Evolutionary conservation across 2,329 filamentous ascomycete species (phyloP).

Genomic region (Diplodia mutila): DNA sequence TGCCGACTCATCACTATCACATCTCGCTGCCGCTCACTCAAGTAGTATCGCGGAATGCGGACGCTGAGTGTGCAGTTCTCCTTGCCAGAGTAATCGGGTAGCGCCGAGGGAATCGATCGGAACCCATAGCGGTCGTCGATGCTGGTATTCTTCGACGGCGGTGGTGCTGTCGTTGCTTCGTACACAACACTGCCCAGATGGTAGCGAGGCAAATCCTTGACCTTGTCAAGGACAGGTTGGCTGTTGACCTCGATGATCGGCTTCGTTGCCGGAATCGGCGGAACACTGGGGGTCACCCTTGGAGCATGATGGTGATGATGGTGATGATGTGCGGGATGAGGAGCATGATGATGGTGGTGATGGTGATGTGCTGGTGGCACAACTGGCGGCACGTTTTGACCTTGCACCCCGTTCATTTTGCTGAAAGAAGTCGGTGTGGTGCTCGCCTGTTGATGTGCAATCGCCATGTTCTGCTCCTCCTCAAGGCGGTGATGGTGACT

Average conservation of each 20-base stretch:
- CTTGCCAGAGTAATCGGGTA: slow-evolving; percentile 76
- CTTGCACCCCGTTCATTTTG: slow-evolving; percentile 22
- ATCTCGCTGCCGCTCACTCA: slow-evolving; percentile 71
- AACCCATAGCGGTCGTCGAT: slow-evolving; percentile 61
- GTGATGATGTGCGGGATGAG: slow-evolving; percentile 41
- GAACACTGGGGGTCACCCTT: slow-evolving; percentile 27
- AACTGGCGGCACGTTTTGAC: slow-evolving; percentile 32
- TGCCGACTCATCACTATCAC: slow-evolving; percentile 81
- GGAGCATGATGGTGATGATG: slow-evolving; percentile 45
- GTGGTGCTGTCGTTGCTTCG: slow-evolving; percentile 63
- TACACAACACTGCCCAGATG: slow-evolving; percentile 89
- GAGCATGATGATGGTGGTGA: slow-evolving; percentile 44
- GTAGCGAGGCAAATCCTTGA: slow-evolving; percentile 52
- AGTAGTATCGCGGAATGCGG: slow-evolving; percentile 78
- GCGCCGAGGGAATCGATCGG: slow-evolving; percentile 66
- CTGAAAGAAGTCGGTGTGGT: slow-evolving; percentile 32
- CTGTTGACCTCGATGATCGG: slow-evolving; percentile 32
- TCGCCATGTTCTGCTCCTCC: slow-evolving; percentile 46
- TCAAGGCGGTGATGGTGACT: slow-evolving; percentile 61
- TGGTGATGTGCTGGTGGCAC: slow-evolving; percentile 38
- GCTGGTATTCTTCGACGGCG: slow-evolving; percentile 43
- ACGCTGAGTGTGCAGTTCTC: slow-evolving; percentile 86
- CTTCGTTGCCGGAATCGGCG: slow-evolving; percentile 16
- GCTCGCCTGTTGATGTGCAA: slow-evolving; percentile 19
- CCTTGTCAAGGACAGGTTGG: slow-evolving; percentile 15